Evolutionary conservation across 805 yeast genomes (phyloP).

Genomic region (Metschnikowia cubensis): DNA sequence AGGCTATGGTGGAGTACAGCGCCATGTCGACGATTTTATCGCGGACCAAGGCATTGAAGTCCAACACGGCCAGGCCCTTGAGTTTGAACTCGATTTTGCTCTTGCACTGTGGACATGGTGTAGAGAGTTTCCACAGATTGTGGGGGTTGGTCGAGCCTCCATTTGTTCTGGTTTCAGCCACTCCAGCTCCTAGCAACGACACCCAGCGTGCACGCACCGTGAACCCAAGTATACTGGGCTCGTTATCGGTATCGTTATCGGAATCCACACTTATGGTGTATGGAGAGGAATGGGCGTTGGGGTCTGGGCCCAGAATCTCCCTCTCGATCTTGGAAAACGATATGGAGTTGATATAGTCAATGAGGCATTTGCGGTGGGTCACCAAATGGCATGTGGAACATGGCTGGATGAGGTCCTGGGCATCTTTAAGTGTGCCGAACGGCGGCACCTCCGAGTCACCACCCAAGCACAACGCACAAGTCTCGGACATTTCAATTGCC

Average conservation of each 20-base stretch:
- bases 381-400: slow-evolving; percentile 36
- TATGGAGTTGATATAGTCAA: slow-evolving; percentile 40
- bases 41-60: slow-evolving; percentile 18
- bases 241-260: slow-evolving; percentile 1
- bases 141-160: neutral
- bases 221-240: slow-evolving; percentile 2
- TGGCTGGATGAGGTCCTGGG: slow-evolving; percentile 34
- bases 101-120: slow-evolving; percentile 42
- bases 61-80: slow-evolving; percentile 25
- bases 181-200: neutral
- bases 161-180: neutral
- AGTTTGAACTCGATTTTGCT: slow-evolving; percentile 30
- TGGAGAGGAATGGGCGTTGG: neutral
- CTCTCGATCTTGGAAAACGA: slow-evolving; percentile 19
- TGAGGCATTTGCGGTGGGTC: slow-evolving; percentile 36
- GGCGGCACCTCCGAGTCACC: slow-evolving; percentile 38
- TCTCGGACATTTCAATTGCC: slow-evolving; percentile 6
- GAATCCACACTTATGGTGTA: neutral
- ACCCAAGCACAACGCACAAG: slow-evolving; percentile 39
- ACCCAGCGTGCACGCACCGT: slow-evolving; percentile 4
- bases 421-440: slow-evolving; percentile 33
- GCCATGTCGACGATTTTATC: slow-evolving; percentile 19
- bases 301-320: neutral
- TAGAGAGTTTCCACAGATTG: slow-evolving; percentile 12
- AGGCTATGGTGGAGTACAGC: slow-evolving; percentile 29